These are phyloP conservation scores for Chaetoceros muelleri DNA, from an alignment of 108 stramenopile genomes.

Conservation along the genomic window DNA sequence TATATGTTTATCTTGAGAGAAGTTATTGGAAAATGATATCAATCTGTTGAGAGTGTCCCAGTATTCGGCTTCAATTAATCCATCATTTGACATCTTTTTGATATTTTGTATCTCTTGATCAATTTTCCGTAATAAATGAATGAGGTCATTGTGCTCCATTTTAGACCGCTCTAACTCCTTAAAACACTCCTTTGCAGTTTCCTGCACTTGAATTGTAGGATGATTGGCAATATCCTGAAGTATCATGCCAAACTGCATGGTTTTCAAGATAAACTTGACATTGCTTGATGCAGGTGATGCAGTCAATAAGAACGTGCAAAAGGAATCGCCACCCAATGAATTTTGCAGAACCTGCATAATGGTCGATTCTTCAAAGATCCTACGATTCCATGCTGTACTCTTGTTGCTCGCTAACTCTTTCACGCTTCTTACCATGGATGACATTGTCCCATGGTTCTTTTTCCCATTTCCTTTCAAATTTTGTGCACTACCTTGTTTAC, in stretches of 20 bases:
- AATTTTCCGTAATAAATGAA: conserved; percentile 42
- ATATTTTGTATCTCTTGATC: conserved; percentile 50
- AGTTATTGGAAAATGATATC: neutral
- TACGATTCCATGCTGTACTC: no score
- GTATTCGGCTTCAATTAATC: neutral
- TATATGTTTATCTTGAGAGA: neutral
- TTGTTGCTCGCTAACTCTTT: no score
- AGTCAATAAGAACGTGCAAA: conserved; percentile 70
- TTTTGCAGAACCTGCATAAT: conserved; percentile 67
- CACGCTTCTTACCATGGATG: no score
- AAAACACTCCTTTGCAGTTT: conserved; percentile 31
- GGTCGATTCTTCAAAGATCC: no score
- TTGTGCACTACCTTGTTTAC: conserved; percentile 6
- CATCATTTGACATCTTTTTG: conserved; percentile 8
- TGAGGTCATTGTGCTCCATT: conserved; percentile 41
- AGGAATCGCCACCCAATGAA: conserved; percentile 81
- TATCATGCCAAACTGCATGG: conserved; percentile 67
- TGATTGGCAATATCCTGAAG: conserved; percentile 42
- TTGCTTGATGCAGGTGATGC: conserved; percentile 74
- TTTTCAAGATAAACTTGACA: conserved; percentile 71
- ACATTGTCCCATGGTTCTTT: no score
- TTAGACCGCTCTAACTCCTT: conserved; percentile 43
- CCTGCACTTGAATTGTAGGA: conserved; percentile 29
- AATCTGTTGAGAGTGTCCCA: neutral
- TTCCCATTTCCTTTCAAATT: no score